Evolutionary conservation across 768 basidiomycete species (phyloP).

Genomic region (Xerocomellus dryophilus): DNA sequence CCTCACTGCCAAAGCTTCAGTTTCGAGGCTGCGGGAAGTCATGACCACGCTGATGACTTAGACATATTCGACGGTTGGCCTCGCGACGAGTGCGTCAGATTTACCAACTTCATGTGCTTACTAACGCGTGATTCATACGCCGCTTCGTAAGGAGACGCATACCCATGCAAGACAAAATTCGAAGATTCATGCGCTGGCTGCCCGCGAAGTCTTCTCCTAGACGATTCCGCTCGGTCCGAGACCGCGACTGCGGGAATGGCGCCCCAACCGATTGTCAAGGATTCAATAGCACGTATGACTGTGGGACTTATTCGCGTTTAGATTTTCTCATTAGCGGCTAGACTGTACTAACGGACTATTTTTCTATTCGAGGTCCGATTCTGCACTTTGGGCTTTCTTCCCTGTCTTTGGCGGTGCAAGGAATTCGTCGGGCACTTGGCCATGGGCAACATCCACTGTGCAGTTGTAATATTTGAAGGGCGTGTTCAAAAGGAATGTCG

Average conservation of each 20-base stretch:
- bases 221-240: background rate
- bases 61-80: too few relatives aligned
- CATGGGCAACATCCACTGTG: too few relatives aligned
- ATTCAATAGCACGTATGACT: background rate
- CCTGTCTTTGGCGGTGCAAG: background rate
- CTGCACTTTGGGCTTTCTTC: background rate
- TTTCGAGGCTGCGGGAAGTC: background rate
- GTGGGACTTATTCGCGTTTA: background rate
- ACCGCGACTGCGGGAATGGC: background rate
- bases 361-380: background rate
- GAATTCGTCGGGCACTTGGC: too few relatives aligned
- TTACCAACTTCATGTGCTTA: background rate
- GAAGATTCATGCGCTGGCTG: background rate
- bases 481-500: background rate
- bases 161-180: too few relatives aligned
- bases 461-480: background rate
- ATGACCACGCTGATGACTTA: too few relatives aligned
- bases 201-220: background rate
- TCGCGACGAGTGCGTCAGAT: background rate
- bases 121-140: background rate
- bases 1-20: background rate
- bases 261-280: background rate
- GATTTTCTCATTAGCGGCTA: background rate
- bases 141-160: background rate
- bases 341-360: too few relatives aligned